These are phyloP conservation scores for Leccinum griseonigrum DNA, from an alignment of 1,284 basidiomycete genomes.

Conservation along the genomic window DNA sequence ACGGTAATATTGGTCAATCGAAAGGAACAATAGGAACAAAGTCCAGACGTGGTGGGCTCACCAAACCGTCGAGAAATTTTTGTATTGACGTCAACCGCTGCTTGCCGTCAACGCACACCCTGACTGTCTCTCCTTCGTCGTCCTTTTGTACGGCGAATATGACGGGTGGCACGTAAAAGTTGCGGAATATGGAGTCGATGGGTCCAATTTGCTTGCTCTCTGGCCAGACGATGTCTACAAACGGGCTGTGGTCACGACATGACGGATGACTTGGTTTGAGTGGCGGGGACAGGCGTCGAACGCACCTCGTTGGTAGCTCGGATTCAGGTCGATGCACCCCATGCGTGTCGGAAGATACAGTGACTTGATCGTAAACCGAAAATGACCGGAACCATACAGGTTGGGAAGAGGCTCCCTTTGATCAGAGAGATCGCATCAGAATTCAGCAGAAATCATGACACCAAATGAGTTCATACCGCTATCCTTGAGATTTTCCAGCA, in stretches of 20 bases:
- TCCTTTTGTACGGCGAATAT: slow-evolving; percentile 59
- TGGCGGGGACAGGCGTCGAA: background rate
- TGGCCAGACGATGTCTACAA: slow-evolving; percentile 69
- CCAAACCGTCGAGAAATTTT: slow-evolving; percentile 68
- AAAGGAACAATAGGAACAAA: background rate
- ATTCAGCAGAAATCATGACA: too few species aligned
- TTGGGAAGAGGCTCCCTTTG: too few species aligned
- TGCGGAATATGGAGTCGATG: slow-evolving; percentile 74
- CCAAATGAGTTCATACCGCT: too few species aligned
- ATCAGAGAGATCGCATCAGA: too few species aligned
- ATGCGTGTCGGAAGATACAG: too few species aligned
- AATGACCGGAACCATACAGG: too few species aligned
- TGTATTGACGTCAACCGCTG: slow-evolving; percentile 72
- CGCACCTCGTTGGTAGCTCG: slow-evolving; percentile 66
- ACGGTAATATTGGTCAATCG: slow-evolving; percentile 3
- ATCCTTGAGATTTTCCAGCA: too few species aligned
- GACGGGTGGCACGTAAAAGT: slow-evolving; percentile 72
- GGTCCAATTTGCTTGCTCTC: slow-evolving; percentile 65
- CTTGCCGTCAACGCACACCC: slow-evolving; percentile 74
- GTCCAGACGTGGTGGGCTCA: slow-evolving; percentile 29
- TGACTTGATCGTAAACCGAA: too few species aligned
- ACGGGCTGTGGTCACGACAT: background rate
- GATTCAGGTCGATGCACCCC: slow-evolving; percentile 62
- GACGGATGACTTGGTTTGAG: background rate
- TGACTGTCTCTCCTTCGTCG: slow-evolving; percentile 51